phyloP scores from a whole-genome alignment of 116 monocot genomes.

The Dioscorea cayenensis region DNA sequence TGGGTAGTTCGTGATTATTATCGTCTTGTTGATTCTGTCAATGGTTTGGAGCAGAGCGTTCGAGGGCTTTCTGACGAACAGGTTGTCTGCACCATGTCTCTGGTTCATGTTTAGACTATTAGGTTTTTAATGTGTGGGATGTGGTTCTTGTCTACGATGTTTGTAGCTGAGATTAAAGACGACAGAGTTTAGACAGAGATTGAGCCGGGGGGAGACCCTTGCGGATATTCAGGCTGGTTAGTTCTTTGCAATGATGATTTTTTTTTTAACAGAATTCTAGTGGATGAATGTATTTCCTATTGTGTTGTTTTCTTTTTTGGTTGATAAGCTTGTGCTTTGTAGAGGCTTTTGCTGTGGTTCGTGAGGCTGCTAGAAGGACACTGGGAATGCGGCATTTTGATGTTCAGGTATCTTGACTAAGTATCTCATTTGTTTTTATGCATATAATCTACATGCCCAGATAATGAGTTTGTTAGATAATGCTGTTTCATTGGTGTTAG shows the following conservation, averaged over 20 bases:
- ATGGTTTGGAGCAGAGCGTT: conserved; percentile 46
- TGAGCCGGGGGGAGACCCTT: conserved; percentile 73
- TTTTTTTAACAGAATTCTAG: not conserved
- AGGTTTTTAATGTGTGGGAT: not conserved
- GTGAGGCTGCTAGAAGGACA: conserved; percentile 91
- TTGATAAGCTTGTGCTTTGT: not conserved
- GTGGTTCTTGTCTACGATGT: not conserved
- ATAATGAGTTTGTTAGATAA: not conserved
- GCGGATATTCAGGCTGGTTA: conserved; percentile 91
- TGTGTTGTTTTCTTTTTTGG: not conserved
- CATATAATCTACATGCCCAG: not conserved
- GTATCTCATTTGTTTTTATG: not conserved
- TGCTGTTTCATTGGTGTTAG: conserved; percentile 21
- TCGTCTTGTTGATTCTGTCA: conserved; percentile 75
- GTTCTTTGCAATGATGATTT: not conserved
- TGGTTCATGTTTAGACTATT: not conserved
- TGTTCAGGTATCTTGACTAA: conserved; percentile 63
- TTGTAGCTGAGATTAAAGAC: conserved; percentile 72
- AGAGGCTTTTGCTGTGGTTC: conserved; percentile 99
- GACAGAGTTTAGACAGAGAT: conserved; percentile 58
- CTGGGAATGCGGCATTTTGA: conserved; percentile 98
- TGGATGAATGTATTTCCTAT: not conserved
- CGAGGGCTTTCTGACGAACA: conserved; percentile 65
- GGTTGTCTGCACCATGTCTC: conserved; percentile 24
- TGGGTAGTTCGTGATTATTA: conserved; percentile 94